Conservation (phyloP, 106 monocot genomes). For the Dendrobium chrysotoxum region DNA sequence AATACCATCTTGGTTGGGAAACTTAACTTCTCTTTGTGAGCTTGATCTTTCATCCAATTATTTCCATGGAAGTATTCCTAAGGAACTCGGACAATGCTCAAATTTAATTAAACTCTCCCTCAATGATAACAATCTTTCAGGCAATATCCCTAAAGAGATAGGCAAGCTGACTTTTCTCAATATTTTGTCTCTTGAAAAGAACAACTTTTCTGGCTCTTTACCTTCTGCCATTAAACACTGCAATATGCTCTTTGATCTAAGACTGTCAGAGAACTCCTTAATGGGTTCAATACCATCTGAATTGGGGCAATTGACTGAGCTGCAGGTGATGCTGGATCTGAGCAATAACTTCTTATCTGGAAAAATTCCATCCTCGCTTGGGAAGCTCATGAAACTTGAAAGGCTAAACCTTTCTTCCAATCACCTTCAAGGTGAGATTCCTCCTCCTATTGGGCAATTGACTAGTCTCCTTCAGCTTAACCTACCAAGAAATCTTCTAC, state of each 20-base stretch:
- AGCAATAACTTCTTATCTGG: slow-evolving; percentile 71
- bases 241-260: slow-evolving; percentile 61
- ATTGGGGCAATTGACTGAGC: slow-evolving; percentile 55
- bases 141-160: slow-evolving; percentile 67
- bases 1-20: slow-evolving; percentile 68
- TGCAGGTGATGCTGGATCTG: slow-evolving; percentile 77
- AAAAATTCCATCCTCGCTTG: slow-evolving; percentile 59
- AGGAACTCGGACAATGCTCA: slow-evolving; percentile 59
- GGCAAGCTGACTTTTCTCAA: slow-evolving; percentile 61
- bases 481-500: slow-evolving; percentile 61
- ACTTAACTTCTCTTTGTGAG: slow-evolving; percentile 54
- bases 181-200: slow-evolving; percentile 61
- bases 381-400: slow-evolving; percentile 71
- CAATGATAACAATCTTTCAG: slow-evolving; percentile 63
- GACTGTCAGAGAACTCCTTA: slow-evolving; percentile 59
- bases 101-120: slow-evolving; percentile 63
- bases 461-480: slow-evolving; percentile 75
- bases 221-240: slow-evolving; percentile 48
- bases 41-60: slow-evolving; percentile 73
- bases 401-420: slow-evolving; percentile 77
- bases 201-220: slow-evolving; percentile 60
- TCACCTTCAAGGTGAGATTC: slow-evolving; percentile 56
- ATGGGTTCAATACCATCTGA: slow-evolving; percentile 63
- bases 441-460: slow-evolving; percentile 42
- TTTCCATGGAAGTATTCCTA: slow-evolving; percentile 50